Evolutionary conservation across 495 filamentous ascomycete genomes (phyloP), one percentile per base, ranked within the genome.

Genomic region (Aspergillus biplanus): DNA sequence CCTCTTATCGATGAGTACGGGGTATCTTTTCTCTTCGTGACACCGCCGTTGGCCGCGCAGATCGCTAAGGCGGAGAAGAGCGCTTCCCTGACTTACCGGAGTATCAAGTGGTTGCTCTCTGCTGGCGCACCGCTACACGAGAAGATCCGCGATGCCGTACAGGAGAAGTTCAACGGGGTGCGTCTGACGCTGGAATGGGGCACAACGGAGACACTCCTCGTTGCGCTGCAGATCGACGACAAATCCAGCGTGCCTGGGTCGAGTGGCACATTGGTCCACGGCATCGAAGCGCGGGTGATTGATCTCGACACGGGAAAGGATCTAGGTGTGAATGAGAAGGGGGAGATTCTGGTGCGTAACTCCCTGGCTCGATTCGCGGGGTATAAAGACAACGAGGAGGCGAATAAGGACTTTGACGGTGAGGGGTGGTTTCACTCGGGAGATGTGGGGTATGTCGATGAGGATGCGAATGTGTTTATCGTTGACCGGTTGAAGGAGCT

Each of bases 401-500:
- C 67, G 34, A 70, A 67, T 46, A 48, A 58, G 32, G 65, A 70
- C 31, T 70, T 67, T 34, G 65, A 70, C 35, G 64, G 48, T 5
- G 65, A 70, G 35, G 81, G 81, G 9, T 86, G 83, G 83, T 85
- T 85, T 75, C 83, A 80, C 74, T 85, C 83, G 16, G 83, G 83
- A 15, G 83, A 86, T 60, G 82, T 84, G 52, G 83, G 83, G 56
- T 81, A 86, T 65, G 82, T 80, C 57, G 74, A 83, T 63, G 61
- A 67, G 37, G 72, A 78, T 44, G 80, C 83, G 33, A 71, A 84
- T 52, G 70, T 86, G 9, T 69, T 68, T 39, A 82, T 86, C 65
- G 82, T 85, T 61, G 83, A 86, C 59, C 82, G 83, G 50, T 83
- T 84, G 74, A 86, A 86, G 75, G 85, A 86, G 56, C 67, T 86